Evolutionary conservation across 495 filamentous ascomycete species (phyloP).

Genomic region (Aspergillus heteromorphus): DNA sequence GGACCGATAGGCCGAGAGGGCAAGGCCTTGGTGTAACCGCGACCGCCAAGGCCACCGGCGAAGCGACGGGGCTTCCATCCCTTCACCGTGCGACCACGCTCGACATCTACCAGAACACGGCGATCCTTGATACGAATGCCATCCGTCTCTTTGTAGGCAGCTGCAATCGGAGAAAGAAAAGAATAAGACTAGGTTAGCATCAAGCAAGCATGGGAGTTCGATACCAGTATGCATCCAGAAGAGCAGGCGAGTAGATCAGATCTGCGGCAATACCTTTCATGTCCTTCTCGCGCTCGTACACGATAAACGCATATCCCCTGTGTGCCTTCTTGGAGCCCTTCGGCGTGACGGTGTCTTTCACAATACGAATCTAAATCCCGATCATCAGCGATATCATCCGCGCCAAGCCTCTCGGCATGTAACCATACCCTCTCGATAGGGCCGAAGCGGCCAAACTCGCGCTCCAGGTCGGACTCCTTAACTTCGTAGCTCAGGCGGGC

Average conservation of each 20-base stretch:
- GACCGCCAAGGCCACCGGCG: constrained; percentile 87
- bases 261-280: constrained; percentile 83
- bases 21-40: constrained; percentile 83
- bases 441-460: constrained; percentile 91
- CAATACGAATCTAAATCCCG: constrained; percentile 70
- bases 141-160: constrained; percentile 82
- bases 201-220: constrained; percentile 6
- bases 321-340: constrained; percentile 80
- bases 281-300: constrained; percentile 95
- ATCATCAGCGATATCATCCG: constrained; percentile 2
- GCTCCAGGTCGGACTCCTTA: constrained; percentile 82
- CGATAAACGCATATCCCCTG: constrained; percentile 92
- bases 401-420: background rate
- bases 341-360: constrained; percentile 59
- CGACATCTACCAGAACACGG: constrained; percentile 89
- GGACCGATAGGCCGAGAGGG: constrained; percentile 63
- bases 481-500: constrained; percentile 83
- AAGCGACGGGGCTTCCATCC: constrained; percentile 91
- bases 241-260: constrained; percentile 9
- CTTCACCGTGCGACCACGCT: constrained; percentile 89
- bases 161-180: constrained; percentile 35
- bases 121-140: constrained; percentile 89
- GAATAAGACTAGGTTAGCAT: constrained; percentile 31
- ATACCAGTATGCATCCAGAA: background rate
- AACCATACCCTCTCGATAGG: constrained; percentile 77